Evolutionary conservation across 768 basidiomycete genomes (phyloP).

Genomic region (Hortiboletus campestris): DNA sequence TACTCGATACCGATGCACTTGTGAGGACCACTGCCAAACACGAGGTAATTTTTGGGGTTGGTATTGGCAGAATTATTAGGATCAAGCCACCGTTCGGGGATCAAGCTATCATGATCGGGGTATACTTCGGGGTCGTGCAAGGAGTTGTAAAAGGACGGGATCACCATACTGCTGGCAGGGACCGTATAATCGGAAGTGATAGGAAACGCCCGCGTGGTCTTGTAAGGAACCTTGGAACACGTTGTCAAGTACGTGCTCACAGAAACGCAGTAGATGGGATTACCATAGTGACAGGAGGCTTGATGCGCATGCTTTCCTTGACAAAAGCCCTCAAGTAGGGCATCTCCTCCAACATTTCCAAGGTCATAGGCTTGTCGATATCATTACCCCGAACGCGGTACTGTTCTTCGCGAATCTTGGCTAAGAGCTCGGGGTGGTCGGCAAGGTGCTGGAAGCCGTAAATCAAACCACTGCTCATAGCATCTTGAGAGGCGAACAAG

Average conservation of each 20-base stretch:
- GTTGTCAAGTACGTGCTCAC: conserved; percentile 6
- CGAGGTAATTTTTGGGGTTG: conserved; percentile 93
- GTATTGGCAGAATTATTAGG: conserved; percentile 70
- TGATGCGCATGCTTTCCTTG: conserved; percentile 88
- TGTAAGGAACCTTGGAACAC: conserved; percentile 81
- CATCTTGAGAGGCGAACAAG: conserved; percentile 95
- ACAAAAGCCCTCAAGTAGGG: conserved; percentile 88
- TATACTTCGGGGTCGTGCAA: conserved; percentile 87
- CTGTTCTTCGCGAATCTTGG: conserved; percentile 91
- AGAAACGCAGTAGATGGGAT: neutral
- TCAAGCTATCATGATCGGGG: conserved; percentile 78
- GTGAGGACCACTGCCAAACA: conserved; percentile 93
- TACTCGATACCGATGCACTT: conserved; percentile 92
- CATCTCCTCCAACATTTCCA: conserved; percentile 92
- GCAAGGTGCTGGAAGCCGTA: conserved; percentile 96
- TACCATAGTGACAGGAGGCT: conserved; percentile 97
- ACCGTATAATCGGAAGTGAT: conserved; percentile 91
- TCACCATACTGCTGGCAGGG: conserved; percentile 89
- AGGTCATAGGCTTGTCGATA: conserved; percentile 68
- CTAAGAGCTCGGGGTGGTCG: conserved; percentile 85
- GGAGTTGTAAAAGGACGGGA: conserved; percentile 90
- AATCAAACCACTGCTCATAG: conserved; percentile 96
- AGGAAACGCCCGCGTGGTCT: conserved; percentile 84
- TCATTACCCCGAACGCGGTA: conserved; percentile 78
- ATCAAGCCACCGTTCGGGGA: conserved; percentile 94